Evolutionary conservation across 2,329 filamentous ascomycete species (phyloP), one percentile per base, ranked within the genome.

Genomic region (Leptographium wingfieldii): DNA sequence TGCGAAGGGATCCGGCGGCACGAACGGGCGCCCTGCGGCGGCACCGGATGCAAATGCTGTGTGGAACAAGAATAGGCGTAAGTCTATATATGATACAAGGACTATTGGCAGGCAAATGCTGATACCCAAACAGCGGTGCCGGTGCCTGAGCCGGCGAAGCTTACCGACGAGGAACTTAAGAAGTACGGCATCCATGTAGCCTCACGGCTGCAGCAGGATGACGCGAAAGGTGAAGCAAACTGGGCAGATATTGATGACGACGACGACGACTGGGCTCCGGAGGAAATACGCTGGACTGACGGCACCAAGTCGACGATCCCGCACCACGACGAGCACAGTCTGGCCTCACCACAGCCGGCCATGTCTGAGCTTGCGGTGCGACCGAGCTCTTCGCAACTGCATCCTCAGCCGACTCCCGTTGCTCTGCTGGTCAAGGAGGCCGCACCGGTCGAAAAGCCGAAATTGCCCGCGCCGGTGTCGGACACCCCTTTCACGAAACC

Each of bases 191-290:
- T 94, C 67, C 90, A 94, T 69, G 81, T 95, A 73, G 88, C 89
- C 60, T 90, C 81, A 66, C 85, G 90, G 66, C 75, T 94, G 60
- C 86, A 90, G 64, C 81, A 87, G 56, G 88, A 92, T 65, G 88
- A 91, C 69, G 72, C 78, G 58, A 63, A 63, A 38, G 88, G 88
- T 61, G 87, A 91, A 67, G 84, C 86, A 38, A 92, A 92, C 70
- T 95, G 90, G 90, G 90, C 89, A 29, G 90, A 95, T 68, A 92
- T 92, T 62, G 90, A 94, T 63, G 90, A 94, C 61, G 89, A 94
- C 64, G 88, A 92, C 67, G 90, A 94, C 46, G 88, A 92, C 68
- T 92, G 89, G 87, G 87, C 85, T 16, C 89, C 89, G 2, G 88
- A 94, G 64, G 84, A 87, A 58, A 90, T 94, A 65, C 88, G 88